Percentiles rank a stretch among this genome's conserved stretches.
Conservation (phyloP, 305 asterid species). For the Rubia balearica region DNA sequence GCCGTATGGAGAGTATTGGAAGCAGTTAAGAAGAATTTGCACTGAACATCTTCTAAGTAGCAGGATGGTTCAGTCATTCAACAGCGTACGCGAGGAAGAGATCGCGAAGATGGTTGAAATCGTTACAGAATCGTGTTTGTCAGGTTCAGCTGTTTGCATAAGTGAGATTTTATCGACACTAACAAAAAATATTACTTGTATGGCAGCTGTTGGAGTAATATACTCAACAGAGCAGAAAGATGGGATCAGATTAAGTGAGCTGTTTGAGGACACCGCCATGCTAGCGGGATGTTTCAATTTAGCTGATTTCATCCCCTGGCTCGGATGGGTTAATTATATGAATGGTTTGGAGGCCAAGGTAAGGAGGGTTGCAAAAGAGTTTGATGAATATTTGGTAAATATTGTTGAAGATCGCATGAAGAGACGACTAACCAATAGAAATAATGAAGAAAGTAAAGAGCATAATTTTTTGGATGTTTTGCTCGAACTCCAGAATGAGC, state of each 20-base stretch:
- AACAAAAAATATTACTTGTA: constrained; percentile 27
- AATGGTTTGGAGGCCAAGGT: constrained; percentile 12
- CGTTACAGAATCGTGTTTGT: constrained; percentile 13
- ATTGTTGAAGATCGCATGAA: no score
- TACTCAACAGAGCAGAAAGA: constrained; percentile 13
- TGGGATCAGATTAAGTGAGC: constrained; percentile 22
- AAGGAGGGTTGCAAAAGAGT: no score
- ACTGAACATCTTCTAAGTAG: constrained; percentile 37
- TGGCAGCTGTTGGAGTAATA: constrained; percentile 31
- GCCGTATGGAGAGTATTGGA: constrained; percentile 43
- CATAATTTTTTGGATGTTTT: no score
- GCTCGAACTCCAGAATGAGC: no score
- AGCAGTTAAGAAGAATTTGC: constrained; percentile 32
- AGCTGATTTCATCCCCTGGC: constrained; percentile 14
- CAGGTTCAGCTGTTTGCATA: constrained; percentile 8
- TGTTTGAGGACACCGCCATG: constrained; percentile 17
- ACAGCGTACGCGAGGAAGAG: constrained; percentile 35
- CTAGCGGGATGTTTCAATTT: not conserved
- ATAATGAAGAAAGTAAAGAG: no score
- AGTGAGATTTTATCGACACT: constrained; percentile 13
- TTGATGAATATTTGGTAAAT: no score
- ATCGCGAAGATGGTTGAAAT: constrained; percentile 26
- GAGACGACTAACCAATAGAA: no score
- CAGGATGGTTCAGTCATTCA: constrained; percentile 34
- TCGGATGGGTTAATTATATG: constrained; percentile 8